Base-by-base conservation (phyloP, 371 early-diverging fungal species). In the Mucor circinelloides region DNA sequence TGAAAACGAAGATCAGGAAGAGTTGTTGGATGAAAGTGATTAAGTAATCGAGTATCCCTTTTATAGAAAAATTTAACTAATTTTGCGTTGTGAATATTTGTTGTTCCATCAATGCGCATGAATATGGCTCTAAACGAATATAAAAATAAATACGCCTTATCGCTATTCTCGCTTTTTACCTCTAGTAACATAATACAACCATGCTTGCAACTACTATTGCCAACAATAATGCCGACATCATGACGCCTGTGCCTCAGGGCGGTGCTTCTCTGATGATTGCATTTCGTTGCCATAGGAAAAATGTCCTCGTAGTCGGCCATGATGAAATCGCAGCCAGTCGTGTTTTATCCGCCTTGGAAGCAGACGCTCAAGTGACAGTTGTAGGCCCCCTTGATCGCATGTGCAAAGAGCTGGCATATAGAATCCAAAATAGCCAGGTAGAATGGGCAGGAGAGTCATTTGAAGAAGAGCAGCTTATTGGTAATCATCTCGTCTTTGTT, bases 221-320 rank as follows among this genome's bases (percentile, higher is more conserved):
- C n/a, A 50, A 21, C 15, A 34, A 34, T 19, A 1, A 25, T 27
- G 3, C 15, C 27, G 52, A 52, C 27, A 52, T 52, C 13, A 15
- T 15, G 6, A 52, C 52, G 3, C 76, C 78, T 12, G 58, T 40
- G 8, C 78, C 81, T 23, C 82, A 80, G 59, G 80, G 86, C 27
- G 89, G 89, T 19, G 90, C 86, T n/a, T 90, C 91, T 1, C 80
- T 90, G 27, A 83, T 90, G 69, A 76, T 90, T 5, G 91, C 90
- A 10, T 89, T 82, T 69, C 85, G 85, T 58, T 83, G 85, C 60
- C 83, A 84, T 58, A 69, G 62, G 23, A 83, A 82, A 58, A 69
- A 72, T 10, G 77, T 90, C 40, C 78, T 92, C 7, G 88, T 92
- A 27, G 83, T 92, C 31, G 92, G 92, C n/a, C 83, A 83, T 25